Evolutionary conservation across 1,284 basidiomycete species (phyloP).

Genomic region (Boletellus deceptivus): DNA sequence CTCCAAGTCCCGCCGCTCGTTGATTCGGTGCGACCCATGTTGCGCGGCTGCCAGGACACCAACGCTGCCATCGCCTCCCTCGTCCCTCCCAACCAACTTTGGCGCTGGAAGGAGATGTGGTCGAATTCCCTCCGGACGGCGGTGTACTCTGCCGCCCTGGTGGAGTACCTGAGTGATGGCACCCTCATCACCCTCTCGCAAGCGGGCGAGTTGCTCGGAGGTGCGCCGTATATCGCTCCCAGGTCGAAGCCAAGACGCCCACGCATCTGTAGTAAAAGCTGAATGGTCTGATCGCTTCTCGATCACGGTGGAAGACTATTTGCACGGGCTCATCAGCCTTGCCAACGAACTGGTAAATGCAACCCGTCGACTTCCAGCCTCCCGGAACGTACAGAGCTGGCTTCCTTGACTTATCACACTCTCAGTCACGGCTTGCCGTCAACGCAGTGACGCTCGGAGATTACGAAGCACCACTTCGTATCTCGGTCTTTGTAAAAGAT

Average conservation of each 20-base stretch:
- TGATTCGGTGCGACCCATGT: constrained; percentile 51
- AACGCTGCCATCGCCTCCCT: constrained; percentile 51
- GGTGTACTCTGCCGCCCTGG: constrained; percentile 64
- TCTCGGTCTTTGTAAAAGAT: constrained; percentile 81
- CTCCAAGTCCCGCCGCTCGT: constrained; percentile 58
- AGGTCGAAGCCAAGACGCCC: constrained; percentile 1
- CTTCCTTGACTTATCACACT: constrained; percentile 8
- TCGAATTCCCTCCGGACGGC: constrained; percentile 59
- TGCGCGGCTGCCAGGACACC: constrained; percentile 53
- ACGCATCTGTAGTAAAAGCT: constrained; percentile 51
- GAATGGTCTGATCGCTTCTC: constrained; percentile 69
- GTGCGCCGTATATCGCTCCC: constrained; percentile 43
- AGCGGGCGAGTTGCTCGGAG: constrained; percentile 57
- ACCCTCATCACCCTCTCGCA: constrained; percentile 58
- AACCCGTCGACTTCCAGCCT: neutral
- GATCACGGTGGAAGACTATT: constrained; percentile 76
- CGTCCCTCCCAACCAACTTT: constrained; percentile 71
- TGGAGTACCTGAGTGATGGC: constrained; percentile 62
- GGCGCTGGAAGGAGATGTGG: constrained; percentile 84
- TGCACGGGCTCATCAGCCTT: constrained; percentile 78
- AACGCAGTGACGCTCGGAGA: constrained; percentile 82
- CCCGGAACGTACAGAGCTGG: neutral
- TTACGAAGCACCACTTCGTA: constrained; percentile 76
- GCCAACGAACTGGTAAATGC: constrained; percentile 75
- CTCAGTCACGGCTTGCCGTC: constrained; percentile 75